A percentile compares a stretch with the other conserved stretches of the same genome.
phyloP scores from a whole-genome alignment of 192 early-diverging fungal species.

The Backusella liffmaniae region DNA sequence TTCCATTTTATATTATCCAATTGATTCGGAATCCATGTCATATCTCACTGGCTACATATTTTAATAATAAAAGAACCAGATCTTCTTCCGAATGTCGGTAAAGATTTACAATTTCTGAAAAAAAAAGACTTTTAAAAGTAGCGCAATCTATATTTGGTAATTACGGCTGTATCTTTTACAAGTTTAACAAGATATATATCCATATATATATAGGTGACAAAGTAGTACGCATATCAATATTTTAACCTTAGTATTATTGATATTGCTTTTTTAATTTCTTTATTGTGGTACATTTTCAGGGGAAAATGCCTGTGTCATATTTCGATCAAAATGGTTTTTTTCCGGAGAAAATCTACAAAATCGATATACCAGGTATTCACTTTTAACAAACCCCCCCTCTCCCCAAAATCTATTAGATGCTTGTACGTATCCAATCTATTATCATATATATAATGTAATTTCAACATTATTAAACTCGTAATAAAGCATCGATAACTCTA shows the following conservation, averaged over 20 bases:
- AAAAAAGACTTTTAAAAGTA: background rate
- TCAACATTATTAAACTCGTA: background rate
- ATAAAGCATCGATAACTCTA: background rate
- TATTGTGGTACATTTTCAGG: background rate
- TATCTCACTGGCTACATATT: background rate
- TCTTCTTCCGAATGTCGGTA: background rate
- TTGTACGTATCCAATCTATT: background rate
- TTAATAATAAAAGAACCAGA: background rate
- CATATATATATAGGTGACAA: background rate
- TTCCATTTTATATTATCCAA: background rate
- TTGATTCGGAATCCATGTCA: background rate
- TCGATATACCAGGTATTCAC: background rate
- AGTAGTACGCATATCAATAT: background rate
- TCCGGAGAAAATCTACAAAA: background rate
- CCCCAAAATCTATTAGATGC: background rate
- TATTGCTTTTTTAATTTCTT: background rate
- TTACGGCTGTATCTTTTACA: background rate
- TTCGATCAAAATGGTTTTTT: background rate
- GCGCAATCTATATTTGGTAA: background rate
- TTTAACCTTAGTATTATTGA: background rate
- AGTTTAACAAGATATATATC: background rate
- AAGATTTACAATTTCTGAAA: background rate
- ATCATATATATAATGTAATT: too few relatives aligned
- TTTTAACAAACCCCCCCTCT: background rate
- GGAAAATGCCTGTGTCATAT: background rate